phyloP scores from a whole-genome alignment of 164 flowering plant species.

The Chimonanthus praecox region DNA sequence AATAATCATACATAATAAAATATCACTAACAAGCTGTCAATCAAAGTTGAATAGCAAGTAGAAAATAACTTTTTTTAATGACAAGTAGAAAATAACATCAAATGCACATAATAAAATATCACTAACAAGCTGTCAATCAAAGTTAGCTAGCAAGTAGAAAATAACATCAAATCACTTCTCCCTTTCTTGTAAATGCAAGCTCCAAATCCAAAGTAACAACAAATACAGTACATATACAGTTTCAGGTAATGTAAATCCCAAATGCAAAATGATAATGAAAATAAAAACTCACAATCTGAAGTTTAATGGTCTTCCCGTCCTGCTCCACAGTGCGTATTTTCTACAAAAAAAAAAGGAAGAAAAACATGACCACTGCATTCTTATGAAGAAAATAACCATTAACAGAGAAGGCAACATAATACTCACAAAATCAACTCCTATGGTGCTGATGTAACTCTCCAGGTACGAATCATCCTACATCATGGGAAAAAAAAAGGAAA shows the following conservation, averaged over 20 bases:
- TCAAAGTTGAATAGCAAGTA: not conserved
- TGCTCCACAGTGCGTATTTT: conserved; percentile 97
- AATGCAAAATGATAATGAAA: not conserved
- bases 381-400: not conserved
- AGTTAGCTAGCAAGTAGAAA: not conserved
- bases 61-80: not conserved
- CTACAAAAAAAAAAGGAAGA: conserved; percentile 26
- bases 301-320: conserved; percentile 91
- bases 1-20: too few relatives aligned
- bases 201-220: not conserved
- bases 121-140: not conserved
- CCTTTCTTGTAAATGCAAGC: not conserved
- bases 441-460: conserved; percentile 94
- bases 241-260: too few relatives aligned
- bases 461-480: conserved; percentile 88
- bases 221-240: too few relatives aligned
- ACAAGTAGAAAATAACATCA: not conserved
- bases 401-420: not conserved
- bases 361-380: not conserved
- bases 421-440: conserved; percentile 95
- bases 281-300: conserved; percentile 72
- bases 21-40: not conserved
- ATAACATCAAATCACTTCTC: too few relatives aligned
- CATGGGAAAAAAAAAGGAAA: not conserved
- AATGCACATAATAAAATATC: too few relatives aligned